Percentiles rank a stretch among this genome's conserved stretches.
Evolutionary conservation across 495 filamentous ascomycete species (phyloP).

Genomic region (Aspergillus steynii): DNA sequence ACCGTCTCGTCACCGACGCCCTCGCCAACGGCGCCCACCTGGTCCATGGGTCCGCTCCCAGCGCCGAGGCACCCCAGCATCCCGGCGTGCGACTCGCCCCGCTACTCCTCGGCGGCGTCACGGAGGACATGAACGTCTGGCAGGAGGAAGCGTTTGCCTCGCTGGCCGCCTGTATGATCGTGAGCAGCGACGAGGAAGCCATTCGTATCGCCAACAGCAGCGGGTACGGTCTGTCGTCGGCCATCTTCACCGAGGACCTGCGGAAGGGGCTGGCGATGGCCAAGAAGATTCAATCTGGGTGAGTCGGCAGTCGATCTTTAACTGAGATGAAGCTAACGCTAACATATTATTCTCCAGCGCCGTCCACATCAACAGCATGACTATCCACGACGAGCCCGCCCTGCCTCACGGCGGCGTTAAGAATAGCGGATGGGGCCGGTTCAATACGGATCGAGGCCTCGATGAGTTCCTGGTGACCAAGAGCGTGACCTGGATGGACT

Average conservation of each 20-base stretch:
- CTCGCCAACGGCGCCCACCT: constrained; percentile 64
- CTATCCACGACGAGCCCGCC: constrained; percentile 76
- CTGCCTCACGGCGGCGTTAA: constrained; percentile 86
- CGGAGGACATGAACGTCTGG: constrained; percentile 74
- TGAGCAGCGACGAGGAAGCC: constrained; percentile 48
- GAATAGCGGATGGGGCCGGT: constrained; percentile 75
- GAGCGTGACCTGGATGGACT: constrained; percentile 72
- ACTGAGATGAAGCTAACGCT: constrained; percentile 6
- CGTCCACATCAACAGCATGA: constrained; percentile 89
- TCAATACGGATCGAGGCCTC: constrained; percentile 55
- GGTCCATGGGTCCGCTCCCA: constrained; percentile 50
- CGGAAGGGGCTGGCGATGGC: constrained; percentile 44
- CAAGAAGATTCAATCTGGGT: constrained; percentile 48
- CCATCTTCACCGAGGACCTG: constrained; percentile 50
- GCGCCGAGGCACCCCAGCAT: constrained; percentile 34
- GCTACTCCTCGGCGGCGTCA: constrained; percentile 65
- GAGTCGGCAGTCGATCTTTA: constrained; percentile 12
- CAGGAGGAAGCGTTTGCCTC: constrained; percentile 80
- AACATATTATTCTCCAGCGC: constrained; percentile 36
- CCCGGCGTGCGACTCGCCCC: constrained; percentile 64
- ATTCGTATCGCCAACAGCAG: constrained; percentile 48
- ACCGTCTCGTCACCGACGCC: constrained; percentile 62
- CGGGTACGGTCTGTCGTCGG: constrained; percentile 48
- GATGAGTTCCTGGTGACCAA: constrained; percentile 82
- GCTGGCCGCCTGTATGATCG: constrained; percentile 52